Percentiles rank a stretch among this genome's conserved stretches.
phyloP scores from a whole-genome alignment of 2,329 filamentous ascomycete genomes.

The Sarocladiaceae sp. region DNA sequence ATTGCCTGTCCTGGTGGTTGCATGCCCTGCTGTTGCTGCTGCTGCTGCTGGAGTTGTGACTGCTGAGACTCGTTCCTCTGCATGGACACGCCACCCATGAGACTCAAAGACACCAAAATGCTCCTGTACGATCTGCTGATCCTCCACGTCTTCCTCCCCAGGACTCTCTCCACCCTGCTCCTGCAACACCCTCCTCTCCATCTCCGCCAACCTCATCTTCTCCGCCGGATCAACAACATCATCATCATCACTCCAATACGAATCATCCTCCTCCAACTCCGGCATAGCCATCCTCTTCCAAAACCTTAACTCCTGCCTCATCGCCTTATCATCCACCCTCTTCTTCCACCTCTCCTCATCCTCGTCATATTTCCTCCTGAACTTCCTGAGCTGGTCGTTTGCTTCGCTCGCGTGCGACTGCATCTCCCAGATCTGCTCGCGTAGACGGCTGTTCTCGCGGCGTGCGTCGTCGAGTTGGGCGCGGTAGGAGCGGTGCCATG shows the following conservation, averaged over 20 bases:
- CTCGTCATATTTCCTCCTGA: conserved; percentile 53
- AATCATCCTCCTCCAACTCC: conserved; percentile 53
- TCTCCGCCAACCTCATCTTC: conserved; percentile 50
- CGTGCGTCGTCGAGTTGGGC: conserved; percentile 61
- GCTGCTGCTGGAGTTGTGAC: neutral
- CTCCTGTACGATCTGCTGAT: conserved; percentile 10
- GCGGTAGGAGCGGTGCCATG: conserved; percentile 65
- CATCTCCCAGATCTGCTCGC: conserved; percentile 65
- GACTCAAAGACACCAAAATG: conserved; percentile 12
- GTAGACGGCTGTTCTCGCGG: conserved; percentile 57
- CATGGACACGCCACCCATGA: conserved; percentile 35
- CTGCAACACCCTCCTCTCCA: conserved; percentile 40
- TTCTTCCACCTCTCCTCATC: conserved; percentile 50
- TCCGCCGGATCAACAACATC: conserved; percentile 58
- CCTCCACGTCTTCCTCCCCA: neutral
- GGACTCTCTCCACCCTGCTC: conserved; percentile 20
- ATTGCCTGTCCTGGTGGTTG: conserved; percentile 20
- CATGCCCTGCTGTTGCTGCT: neutral
- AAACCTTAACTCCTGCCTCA: conserved; percentile 56
- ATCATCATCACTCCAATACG: conserved; percentile 62
- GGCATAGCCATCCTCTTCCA: conserved; percentile 66
- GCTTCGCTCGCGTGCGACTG: conserved; percentile 55
- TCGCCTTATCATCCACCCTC: conserved; percentile 46
- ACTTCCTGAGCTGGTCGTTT: conserved; percentile 53
- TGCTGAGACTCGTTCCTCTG: conserved; percentile 24